Percentiles rank a stretch among this genome's conserved stretches.
phyloP scores from a whole-genome alignment of 2,329 filamentous ascomycete genomes.

The Diaporthe batatas region DNA sequence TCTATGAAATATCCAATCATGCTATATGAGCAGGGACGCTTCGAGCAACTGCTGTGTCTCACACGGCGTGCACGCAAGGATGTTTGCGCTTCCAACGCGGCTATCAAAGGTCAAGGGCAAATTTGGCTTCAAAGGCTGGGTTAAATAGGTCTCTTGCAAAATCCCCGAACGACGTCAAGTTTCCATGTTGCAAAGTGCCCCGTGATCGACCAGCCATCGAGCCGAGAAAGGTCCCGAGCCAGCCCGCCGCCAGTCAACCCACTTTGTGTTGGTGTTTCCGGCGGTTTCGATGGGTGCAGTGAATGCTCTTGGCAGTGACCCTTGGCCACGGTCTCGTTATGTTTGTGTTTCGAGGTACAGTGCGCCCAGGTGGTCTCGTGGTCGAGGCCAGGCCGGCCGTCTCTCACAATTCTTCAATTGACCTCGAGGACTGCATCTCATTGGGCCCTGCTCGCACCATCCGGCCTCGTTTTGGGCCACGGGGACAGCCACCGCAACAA shows the following conservation, averaged over 20 bases:
- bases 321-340: constrained; percentile 5
- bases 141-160: background rate
- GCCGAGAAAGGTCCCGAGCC: background rate
- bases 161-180: background rate
- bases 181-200: no score
- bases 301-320: background rate
- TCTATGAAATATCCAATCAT: no score
- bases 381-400: constrained; percentile 8
- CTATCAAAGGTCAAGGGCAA: background rate
- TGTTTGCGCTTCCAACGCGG: background rate
- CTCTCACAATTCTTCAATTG: background rate
- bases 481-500: background rate
- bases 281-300: background rate
- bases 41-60: no score
- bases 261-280: background rate
- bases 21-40: no score
- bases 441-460: no score
- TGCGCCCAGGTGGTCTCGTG: background rate
- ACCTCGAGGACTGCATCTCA: constrained; percentile 10
- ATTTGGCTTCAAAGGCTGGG: background rate
- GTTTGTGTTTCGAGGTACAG: constrained; percentile 16
- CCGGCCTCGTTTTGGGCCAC: constrained; percentile 12
- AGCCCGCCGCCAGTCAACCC: background rate
- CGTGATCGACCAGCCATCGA: background rate
- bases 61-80: background rate